Conservation (phyloP, 108 stramenopile genomes). For the Cyclotella atomus region DNA sequence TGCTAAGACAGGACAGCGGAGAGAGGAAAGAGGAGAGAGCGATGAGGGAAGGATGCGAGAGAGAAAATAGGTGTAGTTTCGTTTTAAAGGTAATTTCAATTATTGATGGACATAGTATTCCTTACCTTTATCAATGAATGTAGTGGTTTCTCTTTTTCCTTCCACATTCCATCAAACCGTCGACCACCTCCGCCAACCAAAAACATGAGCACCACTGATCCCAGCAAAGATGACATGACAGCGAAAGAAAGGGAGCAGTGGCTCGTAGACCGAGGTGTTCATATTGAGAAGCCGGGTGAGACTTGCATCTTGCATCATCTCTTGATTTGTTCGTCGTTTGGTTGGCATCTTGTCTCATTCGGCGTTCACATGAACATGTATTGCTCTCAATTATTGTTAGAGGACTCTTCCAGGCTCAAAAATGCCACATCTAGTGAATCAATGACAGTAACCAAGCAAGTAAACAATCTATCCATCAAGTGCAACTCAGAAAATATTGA, state of each 20-base stretch:
- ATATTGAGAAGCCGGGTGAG: constrained; percentile 55
- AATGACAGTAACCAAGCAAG: constrained; percentile 11
- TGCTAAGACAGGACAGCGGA: too few species aligned
- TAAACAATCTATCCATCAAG: constrained; percentile 5
- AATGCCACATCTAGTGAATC: background rate
- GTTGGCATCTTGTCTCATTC: background rate
- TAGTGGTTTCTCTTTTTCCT: too few species aligned
- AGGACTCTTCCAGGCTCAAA: background rate
- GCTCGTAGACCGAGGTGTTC: constrained; percentile 65
- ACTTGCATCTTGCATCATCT: background rate
- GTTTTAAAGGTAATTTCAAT: too few species aligned
- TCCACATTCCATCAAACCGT: background rate
- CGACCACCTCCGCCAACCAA: background rate
- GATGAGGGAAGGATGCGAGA: too few species aligned
- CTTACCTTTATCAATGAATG: too few species aligned
- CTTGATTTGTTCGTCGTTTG: background rate
- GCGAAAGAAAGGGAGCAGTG: constrained; percentile 69
- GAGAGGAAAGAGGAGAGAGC: too few species aligned
- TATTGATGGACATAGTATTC: too few species aligned
- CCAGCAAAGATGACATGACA: constrained; percentile 56
- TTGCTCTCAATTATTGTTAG: background rate
- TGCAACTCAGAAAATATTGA: constrained; percentile 17
- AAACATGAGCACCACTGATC: background rate
- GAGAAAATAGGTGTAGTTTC: too few species aligned
- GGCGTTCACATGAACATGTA: background rate